Percentiles rank a stretch among this genome's conserved stretches.
phyloP scores from a whole-genome alignment of 306 rosid genomes.

The Sechiopsis laciniata region DNA sequence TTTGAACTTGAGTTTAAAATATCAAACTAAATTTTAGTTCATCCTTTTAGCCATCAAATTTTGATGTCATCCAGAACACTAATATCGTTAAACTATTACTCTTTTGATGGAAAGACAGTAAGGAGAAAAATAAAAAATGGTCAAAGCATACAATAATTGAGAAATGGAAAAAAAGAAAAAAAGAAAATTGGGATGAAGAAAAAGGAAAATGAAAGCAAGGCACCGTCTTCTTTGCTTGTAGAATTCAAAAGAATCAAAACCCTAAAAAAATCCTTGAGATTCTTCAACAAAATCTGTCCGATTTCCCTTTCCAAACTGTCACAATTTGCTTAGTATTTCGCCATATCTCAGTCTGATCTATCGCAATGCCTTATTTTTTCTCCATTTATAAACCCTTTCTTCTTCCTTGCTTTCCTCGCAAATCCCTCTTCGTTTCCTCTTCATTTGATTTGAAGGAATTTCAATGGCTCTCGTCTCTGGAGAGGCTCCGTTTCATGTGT shows the following conservation, averaged over 20 bases:
- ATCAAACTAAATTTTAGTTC: too few species aligned
- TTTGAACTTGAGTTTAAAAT: too few species aligned
- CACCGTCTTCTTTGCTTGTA: conserved; percentile 46
- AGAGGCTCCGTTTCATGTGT: conserved; percentile 59
- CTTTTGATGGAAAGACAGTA: too few species aligned
- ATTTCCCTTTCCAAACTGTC: conserved; percentile 83
- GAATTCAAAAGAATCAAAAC: conserved; percentile 49
- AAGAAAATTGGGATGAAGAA: background rate
- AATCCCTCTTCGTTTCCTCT: background rate
- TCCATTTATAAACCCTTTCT: conserved; percentile 38
- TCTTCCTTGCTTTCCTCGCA: conserved; percentile 1
- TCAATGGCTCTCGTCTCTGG: conserved; percentile 52
- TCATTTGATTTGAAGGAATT: background rate
- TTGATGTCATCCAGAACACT: too few species aligned
- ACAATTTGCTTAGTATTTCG: conserved; percentile 44
- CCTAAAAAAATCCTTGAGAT: conserved; percentile 52
- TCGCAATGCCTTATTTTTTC: conserved; percentile 24
- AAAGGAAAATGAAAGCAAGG: background rate
- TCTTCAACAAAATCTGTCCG: conserved; percentile 63
- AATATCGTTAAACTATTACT: too few species aligned
- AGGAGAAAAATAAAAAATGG: too few species aligned
- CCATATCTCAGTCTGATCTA: conserved; percentile 11
- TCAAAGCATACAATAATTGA: background rate
- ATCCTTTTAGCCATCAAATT: too few species aligned
- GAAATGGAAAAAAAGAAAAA: too few species aligned